Evolutionary conservation across 306 rosid species (phyloP).

Genomic region (Medicago arabica): DNA sequence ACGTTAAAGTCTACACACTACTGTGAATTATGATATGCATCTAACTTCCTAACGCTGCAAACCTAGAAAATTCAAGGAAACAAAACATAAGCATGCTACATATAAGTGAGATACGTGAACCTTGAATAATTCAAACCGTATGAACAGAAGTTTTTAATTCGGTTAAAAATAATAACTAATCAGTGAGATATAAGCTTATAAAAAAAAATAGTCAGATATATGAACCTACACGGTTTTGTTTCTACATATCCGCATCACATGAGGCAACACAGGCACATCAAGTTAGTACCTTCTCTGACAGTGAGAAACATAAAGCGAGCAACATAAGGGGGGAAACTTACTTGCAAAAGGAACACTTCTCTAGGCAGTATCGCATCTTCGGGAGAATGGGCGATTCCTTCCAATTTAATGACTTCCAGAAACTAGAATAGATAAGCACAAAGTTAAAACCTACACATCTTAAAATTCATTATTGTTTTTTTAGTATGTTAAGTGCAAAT

Average conservation of each 20-base stretch:
- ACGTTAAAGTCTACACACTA: background rate
- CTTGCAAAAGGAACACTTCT: conserved; percentile 93
- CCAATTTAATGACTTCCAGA: conserved; percentile 91
- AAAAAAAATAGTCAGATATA: background rate
- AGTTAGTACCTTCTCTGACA: background rate
- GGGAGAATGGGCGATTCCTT: conserved; percentile 87
- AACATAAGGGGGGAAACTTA: conserved; percentile 41
- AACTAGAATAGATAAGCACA: conserved; percentile 52
- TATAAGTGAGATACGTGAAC: background rate
- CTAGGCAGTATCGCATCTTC: conserved; percentile 86
- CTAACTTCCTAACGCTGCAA: background rate
- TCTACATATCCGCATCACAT: background rate
- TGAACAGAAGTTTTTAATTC: background rate
- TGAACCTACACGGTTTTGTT: background rate
- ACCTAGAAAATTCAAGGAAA: background rate
- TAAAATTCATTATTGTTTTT: background rate
- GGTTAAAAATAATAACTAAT: no score
- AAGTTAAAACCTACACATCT: background rate
- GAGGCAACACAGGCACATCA: conserved; percentile 14
- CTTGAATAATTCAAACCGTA: background rate
- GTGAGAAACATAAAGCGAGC: conserved; percentile 30
- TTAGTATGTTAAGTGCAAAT: conserved; percentile 8
- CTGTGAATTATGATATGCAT: background rate
- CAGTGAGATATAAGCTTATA: no score
- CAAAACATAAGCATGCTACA: conserved; percentile 4